phyloP scores from a whole-genome alignment of 768 basidiomycete genomes.

The Suillus ampliporus region DNA sequence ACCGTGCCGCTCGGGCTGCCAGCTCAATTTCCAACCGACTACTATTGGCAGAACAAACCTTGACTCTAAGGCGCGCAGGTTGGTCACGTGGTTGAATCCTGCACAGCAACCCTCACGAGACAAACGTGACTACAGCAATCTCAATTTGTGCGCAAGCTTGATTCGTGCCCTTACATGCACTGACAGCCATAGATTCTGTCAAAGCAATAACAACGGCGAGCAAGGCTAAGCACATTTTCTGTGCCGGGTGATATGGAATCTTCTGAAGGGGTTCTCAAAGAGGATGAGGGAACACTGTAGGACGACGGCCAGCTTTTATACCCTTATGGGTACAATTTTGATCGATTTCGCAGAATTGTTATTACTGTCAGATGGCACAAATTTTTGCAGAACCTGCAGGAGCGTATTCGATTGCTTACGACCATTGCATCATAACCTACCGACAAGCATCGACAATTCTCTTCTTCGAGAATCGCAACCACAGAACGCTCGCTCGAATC shows the following conservation, averaged over 20 bases:
- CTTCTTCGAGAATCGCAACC: too few species aligned
- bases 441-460: too few species aligned
- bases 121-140: background rate
- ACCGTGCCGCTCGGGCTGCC: background rate
- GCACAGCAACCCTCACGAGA: background rate
- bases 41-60: too few species aligned
- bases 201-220: background rate
- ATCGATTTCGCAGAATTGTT: background rate
- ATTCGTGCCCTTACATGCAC: background rate
- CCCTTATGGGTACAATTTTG: background rate
- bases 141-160: fast-evolving
- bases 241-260: background rate
- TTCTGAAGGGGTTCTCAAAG: background rate
- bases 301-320: background rate
- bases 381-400: background rate
- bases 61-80: background rate
- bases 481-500: too few species aligned
- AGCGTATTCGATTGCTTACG: too few species aligned
- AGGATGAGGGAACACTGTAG: background rate
- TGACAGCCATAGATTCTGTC: background rate
- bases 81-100: background rate
- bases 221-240: background rate
- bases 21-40: background rate
- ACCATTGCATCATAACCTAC: too few species aligned
- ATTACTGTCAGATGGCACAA: background rate